These are phyloP conservation scores for Diaporthe sp. DNA, from an alignment of 2,329 filamentous ascomycete species.

Conservation along the genomic window DNA sequence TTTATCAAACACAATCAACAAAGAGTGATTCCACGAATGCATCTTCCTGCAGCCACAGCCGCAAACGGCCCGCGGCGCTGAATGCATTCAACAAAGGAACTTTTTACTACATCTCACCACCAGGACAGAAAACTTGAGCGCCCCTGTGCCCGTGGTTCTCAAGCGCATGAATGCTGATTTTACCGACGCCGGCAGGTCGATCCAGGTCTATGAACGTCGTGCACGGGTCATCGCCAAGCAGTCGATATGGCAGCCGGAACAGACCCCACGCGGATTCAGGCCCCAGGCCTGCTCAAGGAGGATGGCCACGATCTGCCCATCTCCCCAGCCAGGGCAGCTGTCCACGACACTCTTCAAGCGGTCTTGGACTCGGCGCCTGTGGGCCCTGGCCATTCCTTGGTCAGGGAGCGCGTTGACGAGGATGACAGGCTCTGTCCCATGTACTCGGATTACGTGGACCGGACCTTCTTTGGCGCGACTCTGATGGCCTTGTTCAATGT, in stretches of 20 bases:
- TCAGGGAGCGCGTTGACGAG: background rate
- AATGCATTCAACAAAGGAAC: background rate
- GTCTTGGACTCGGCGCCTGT: background rate
- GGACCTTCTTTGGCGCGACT: background rate
- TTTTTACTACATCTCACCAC: conserved; percentile 1
- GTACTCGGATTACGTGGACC: background rate
- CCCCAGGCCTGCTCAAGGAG: background rate
- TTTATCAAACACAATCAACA: background rate
- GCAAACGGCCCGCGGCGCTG: background rate
- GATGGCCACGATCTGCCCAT: background rate
- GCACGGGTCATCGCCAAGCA: background rate
- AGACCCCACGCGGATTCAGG: background rate
- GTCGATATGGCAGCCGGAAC: background rate
- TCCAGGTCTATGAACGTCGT: background rate
- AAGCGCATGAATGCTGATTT: background rate
- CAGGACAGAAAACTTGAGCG: background rate
- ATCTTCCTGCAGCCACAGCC: background rate
- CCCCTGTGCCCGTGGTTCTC: background rate
- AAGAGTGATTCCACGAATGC: background rate
- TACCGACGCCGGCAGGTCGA: background rate
- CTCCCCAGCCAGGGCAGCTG: background rate
- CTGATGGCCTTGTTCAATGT: conserved; percentile 24
- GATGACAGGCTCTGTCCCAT: background rate
- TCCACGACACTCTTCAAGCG: background rate
- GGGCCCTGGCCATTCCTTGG: background rate